Conservation (phyloP, 306 rosid genomes). For the Cucumis hystrix region DNA sequence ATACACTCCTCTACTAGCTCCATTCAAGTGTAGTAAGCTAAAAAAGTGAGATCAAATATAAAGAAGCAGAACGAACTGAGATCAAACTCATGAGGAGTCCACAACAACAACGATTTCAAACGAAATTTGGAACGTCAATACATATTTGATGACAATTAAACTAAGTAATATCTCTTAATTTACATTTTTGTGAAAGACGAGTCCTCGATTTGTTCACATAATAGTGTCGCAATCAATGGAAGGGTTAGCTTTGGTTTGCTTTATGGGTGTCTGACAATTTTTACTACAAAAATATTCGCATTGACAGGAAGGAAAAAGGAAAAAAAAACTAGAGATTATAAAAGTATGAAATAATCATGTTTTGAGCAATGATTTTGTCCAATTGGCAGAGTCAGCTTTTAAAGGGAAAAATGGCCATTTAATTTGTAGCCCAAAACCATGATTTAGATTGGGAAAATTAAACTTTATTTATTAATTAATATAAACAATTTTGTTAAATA, state of each 20-base stretch:
- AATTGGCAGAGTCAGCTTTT: slow-evolving; percentile 21
- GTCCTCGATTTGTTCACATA: neutral
- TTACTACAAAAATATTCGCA: neutral
- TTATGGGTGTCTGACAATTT: neutral
- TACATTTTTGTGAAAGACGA: too few species aligned
- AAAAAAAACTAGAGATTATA: neutral
- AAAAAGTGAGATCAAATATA: too few species aligned
- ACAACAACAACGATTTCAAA: too few species aligned
- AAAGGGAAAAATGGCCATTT: neutral
- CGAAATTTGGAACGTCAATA: too few species aligned
- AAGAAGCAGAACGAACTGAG: too few species aligned
- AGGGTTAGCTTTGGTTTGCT: neutral
- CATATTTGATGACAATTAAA: too few species aligned
- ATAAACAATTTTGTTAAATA: neutral
- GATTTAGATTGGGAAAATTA: slow-evolving; percentile 4
- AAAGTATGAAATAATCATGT: slow-evolving; percentile 25
- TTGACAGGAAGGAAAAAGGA: slow-evolving; percentile 6
- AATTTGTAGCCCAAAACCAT: slow-evolving; percentile 3
- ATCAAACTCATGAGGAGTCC: too few species aligned
- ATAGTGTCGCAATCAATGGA: neutral
- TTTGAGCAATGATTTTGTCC: slow-evolving; percentile 38
- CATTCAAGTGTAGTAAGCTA: too few species aligned
- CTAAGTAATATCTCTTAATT: too few species aligned
- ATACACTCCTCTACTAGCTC: too few species aligned
- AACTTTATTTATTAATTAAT: neutral